These are phyloP conservation scores for Recurvomyces mirabilis DNA, from an alignment of 495 filamentous ascomycete species.

Conservation along the genomic window DNA sequence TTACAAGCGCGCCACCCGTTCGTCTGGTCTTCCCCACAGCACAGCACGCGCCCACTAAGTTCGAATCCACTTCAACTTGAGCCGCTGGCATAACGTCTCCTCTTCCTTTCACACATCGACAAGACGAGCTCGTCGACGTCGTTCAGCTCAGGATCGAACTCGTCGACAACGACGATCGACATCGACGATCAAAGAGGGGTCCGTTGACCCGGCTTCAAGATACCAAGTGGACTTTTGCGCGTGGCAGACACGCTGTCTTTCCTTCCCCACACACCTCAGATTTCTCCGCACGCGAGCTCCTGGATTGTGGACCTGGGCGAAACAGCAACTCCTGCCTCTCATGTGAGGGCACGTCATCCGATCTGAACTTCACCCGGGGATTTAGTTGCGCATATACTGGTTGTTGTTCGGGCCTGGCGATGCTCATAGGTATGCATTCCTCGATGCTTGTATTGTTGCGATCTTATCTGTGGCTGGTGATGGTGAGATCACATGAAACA, in stretches of 20 bases:
- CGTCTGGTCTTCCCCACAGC: slow-evolving; percentile 9
- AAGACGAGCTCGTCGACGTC: not conserved
- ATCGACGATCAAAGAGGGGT: not conserved
- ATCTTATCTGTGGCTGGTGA: too few relatives aligned
- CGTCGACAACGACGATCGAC: not conserved
- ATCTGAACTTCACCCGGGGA: not conserved
- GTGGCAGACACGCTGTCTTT: slow-evolving; percentile 4
- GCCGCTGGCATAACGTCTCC: not conserved
- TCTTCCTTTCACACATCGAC: not conserved
- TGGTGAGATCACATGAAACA: too few relatives aligned
- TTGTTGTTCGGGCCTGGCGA: slow-evolving; percentile 1
- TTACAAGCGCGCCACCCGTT: not conserved
- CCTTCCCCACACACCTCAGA: not conserved
- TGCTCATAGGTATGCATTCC: slow-evolving; percentile 15
- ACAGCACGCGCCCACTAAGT: not conserved
- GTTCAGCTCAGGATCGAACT: not conserved
- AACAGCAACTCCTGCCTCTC: not conserved
- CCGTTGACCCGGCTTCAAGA: slow-evolving; percentile 1
- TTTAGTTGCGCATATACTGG: slow-evolving; percentile 10
- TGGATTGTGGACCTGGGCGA: not conserved
- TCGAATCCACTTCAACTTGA: not conserved
- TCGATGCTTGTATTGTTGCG: not conserved
- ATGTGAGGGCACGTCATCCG: slow-evolving; percentile 8
- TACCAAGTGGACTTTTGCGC: not conserved
- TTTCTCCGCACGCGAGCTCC: slow-evolving; percentile 7